Conservation (phyloP, 768 basidiomycete species). For the Xanthoconium stramineum region DNA sequence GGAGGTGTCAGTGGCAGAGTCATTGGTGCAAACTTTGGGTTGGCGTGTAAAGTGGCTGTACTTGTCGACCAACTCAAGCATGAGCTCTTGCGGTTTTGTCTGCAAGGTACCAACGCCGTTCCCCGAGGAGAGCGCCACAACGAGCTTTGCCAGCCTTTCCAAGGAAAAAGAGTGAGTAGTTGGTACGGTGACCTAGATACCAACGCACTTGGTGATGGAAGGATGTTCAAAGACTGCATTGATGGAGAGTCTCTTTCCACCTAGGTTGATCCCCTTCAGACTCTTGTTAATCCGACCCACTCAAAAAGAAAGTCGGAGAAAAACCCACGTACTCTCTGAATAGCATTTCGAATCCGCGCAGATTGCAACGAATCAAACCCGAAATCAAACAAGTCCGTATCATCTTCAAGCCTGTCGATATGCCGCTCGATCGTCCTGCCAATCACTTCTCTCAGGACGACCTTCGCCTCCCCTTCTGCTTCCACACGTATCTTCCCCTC, state of each 20-base stretch:
- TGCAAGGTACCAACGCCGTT: slow-evolving; percentile 15
- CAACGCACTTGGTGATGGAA: slow-evolving; percentile 35
- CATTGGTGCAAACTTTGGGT: background rate
- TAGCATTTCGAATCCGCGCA: slow-evolving; percentile 46
- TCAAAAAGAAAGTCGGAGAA: slow-evolving; percentile 24
- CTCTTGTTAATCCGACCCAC: background rate
- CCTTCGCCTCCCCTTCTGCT: slow-evolving; percentile 11
- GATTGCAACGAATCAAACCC: slow-evolving; percentile 56
- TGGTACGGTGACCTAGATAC: background rate
- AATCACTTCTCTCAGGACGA: slow-evolving; percentile 14
- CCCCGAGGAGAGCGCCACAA: slow-evolving; percentile 36
- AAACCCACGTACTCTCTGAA: slow-evolving; percentile 36
- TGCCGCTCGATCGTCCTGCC: slow-evolving; percentile 20
- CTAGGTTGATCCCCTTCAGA: slow-evolving; percentile 16
- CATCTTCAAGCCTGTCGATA: slow-evolving; percentile 16
- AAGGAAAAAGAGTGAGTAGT: background rate
- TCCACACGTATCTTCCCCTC: slow-evolving; percentile 16
- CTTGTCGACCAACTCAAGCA: slow-evolving; percentile 47
- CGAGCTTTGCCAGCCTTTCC: slow-evolving; percentile 39
- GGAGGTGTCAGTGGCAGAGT: slow-evolving; percentile 6
- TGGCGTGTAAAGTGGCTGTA: slow-evolving; percentile 23
- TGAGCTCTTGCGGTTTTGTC: slow-evolving; percentile 34
- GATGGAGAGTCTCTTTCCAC: slow-evolving; percentile 19
- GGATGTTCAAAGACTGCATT: slow-evolving; percentile 52
- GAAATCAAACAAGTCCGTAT: slow-evolving; percentile 43